Conservation (phyloP, 306 rosid genomes). For the Abrus pulchellus region DNA sequence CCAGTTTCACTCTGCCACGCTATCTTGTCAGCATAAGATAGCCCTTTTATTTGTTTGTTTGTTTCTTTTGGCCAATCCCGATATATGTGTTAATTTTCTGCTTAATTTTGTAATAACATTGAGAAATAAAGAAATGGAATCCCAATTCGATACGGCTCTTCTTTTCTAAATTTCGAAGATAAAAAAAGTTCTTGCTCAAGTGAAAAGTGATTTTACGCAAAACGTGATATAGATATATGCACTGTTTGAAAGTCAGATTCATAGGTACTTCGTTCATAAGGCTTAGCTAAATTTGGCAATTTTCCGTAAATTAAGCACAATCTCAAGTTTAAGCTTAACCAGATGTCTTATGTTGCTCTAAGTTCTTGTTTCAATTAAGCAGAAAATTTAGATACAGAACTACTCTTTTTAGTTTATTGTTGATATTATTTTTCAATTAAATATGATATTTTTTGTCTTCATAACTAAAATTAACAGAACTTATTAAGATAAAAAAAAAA, state of each 20-base stretch:
- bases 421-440: too few species aligned
- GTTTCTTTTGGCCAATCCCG: slow-evolving; percentile 11
- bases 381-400: too few species aligned
- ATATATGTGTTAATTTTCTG: neutral
- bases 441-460: too few species aligned
- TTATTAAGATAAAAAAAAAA: too few species aligned
- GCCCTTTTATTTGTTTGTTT: slow-evolving; percentile 6
- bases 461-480: too few species aligned
- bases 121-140: slow-evolving; percentile 28
- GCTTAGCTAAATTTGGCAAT: neutral
- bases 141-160: slow-evolving; percentile 27
- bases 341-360: slow-evolving; percentile 14
- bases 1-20: slow-evolving; percentile 23
- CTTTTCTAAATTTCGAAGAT: slow-evolving; percentile 7
- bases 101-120: slow-evolving; percentile 31
- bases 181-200: slow-evolving; percentile 24
- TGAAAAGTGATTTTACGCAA: slow-evolving; percentile 44
- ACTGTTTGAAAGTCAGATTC: slow-evolving; percentile 5
- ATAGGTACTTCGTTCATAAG: slow-evolving; percentile 44
- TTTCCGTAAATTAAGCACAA: slow-evolving; percentile 4
- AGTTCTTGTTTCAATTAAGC: neutral
- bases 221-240: slow-evolving; percentile 10
- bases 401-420: too few species aligned
- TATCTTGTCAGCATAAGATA: slow-evolving; percentile 32
- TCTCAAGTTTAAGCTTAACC: slow-evolving; percentile 2